Evolutionary conservation across 2,329 filamentous ascomycete genomes (phyloP).

Genomic region (Aureobasidium sp.): DNA sequence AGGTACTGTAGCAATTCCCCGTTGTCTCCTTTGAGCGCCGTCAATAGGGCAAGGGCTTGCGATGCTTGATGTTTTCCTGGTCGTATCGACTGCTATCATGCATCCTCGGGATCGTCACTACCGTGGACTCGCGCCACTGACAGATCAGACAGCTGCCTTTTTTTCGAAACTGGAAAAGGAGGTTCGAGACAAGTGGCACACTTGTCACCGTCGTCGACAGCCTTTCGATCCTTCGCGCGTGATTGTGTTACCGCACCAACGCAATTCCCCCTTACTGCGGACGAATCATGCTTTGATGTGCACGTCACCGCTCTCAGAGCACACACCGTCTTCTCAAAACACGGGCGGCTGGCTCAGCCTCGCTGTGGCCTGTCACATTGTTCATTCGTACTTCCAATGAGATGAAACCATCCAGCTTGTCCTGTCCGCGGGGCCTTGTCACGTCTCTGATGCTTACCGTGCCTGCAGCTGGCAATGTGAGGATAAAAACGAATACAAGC

Average conservation of each 20-base stretch:
- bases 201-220: background rate
- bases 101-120: background rate
- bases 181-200: background rate
- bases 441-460: background rate
- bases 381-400: background rate
- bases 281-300: background rate
- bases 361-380: background rate
- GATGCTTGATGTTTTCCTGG: background rate
- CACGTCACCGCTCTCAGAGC: background rate
- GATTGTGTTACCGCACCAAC: constrained; percentile 6
- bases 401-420: background rate
- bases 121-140: background rate
- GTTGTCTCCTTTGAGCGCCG: background rate
- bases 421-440: constrained; percentile 4
- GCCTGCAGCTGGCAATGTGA: background rate
- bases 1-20: background rate
- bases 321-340: background rate
- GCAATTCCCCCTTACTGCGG: background rate
- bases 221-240: constrained; percentile 4
- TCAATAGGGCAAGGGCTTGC: background rate
- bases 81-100: background rate
- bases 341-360: background rate
- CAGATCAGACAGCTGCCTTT: background rate
- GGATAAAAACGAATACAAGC: constrained; percentile 1
- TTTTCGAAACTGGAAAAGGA: background rate